Conservation (phyloP, 2,329 filamentous ascomycete species). For the Sporothrix variecibatus region DNA sequence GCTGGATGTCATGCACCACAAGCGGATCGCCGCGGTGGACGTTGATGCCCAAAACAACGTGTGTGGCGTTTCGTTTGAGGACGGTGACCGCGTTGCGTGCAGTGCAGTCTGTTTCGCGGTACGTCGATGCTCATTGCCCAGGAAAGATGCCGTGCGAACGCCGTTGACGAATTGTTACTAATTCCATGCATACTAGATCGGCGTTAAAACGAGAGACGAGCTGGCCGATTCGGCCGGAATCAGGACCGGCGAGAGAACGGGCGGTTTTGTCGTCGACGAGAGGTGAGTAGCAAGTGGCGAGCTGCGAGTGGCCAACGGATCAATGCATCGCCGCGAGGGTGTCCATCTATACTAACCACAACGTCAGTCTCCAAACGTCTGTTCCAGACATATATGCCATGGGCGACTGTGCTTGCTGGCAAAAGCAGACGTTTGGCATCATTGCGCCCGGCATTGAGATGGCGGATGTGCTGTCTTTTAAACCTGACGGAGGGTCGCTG, state of each 20-base stretch:
- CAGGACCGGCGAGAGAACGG: conserved; percentile 32
- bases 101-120: conserved; percentile 80
- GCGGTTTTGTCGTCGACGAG: conserved; percentile 18
- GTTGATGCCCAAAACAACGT: conserved; percentile 57
- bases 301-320: not conserved
- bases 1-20: conserved; percentile 76
- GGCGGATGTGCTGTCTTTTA: conserved; percentile 87
- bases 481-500: conserved; percentile 74
- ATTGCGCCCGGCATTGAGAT: conserved; percentile 91
- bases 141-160: not conserved
- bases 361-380: conserved; percentile 66
- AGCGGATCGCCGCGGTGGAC: conserved; percentile 44
- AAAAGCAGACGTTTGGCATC: conserved; percentile 81
- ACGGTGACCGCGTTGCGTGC: conserved; percentile 75
- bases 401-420: conserved; percentile 89
- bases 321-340: too few relatives aligned
- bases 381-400: conserved; percentile 77
- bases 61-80: conserved; percentile 74
- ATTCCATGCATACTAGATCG: conserved; percentile 52
- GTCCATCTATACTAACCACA: conserved; percentile 35
- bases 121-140: not conserved
- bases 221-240: conserved; percentile 71
- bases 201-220: conserved; percentile 78
- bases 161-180: too few relatives aligned
- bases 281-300: not conserved